phyloP scores from a whole-genome alignment of 2,329 filamentous ascomycete species.

The Capronia coronata region DNA sequence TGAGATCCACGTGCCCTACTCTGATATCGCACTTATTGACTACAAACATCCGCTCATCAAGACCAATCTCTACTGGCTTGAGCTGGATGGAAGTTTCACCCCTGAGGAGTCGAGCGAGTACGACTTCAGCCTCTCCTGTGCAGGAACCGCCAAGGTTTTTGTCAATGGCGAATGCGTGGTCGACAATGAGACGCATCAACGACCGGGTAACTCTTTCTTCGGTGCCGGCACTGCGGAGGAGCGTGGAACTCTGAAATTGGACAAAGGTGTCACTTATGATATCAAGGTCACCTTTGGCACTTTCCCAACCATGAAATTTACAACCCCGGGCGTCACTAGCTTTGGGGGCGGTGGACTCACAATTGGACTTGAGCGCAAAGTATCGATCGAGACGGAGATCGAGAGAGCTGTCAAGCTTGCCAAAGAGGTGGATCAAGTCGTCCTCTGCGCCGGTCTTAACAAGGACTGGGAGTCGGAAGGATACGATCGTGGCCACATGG shows the following conservation, averaged over 20 bases:
- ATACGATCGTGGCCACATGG: slow-evolving; percentile 53
- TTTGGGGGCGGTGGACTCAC: slow-evolving; percentile 55
- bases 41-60: slow-evolving; percentile 47
- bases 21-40: slow-evolving; percentile 49
- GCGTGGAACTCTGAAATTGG: slow-evolving; percentile 52
- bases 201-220: slow-evolving; percentile 58
- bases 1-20: slow-evolving; percentile 40
- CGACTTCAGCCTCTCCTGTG: slow-evolving; percentile 61
- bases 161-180: slow-evolving; percentile 58
- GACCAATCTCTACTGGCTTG: slow-evolving; percentile 51
- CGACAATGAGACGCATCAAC: slow-evolving; percentile 60
- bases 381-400: slow-evolving; percentile 55
- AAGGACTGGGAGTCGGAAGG: slow-evolving; percentile 77
- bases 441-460: slow-evolving; percentile 72
- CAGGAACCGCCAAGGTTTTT: slow-evolving; percentile 59
- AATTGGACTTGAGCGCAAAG: slow-evolving; percentile 54
- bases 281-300: slow-evolving; percentile 56
- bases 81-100: slow-evolving; percentile 55
- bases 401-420: slow-evolving; percentile 62
- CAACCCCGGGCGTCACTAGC: slow-evolving; percentile 43
- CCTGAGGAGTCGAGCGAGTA: slow-evolving; percentile 56
- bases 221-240: slow-evolving; percentile 60
- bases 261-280: slow-evolving; percentile 54
- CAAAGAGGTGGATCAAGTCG: slow-evolving; percentile 64
- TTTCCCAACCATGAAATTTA: slow-evolving; percentile 52